These are phyloP conservation scores for Basidioascus undulatus DNA, from an alignment of 768 basidiomycete species.

Conservation along the genomic window DNA sequence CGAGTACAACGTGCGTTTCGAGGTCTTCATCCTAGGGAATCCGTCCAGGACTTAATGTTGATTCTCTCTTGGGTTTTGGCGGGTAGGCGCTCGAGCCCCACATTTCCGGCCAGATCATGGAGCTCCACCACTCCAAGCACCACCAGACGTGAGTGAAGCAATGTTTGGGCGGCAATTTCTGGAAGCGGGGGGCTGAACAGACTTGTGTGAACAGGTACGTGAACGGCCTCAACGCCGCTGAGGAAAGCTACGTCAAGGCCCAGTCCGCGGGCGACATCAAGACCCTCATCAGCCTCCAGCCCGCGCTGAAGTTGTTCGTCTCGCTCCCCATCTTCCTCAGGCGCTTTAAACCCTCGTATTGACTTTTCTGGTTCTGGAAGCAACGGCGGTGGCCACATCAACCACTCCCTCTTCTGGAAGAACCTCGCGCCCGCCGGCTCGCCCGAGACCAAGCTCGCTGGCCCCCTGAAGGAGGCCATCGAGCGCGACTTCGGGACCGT, in stretches of 20 bases:
- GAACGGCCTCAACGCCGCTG: constrained; percentile 77
- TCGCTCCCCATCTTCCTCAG: neutral
- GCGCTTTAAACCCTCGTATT: too few relatives aligned
- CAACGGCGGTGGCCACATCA: constrained; percentile 89
- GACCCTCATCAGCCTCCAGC: constrained; percentile 59
- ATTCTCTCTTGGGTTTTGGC: neutral
- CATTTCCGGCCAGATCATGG: constrained; percentile 83
- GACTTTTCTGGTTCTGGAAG: too few relatives aligned
- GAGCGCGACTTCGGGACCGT: constrained; percentile 64
- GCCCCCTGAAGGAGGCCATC: constrained; percentile 44
- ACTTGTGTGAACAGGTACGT: constrained; percentile 51
- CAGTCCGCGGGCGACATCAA: constrained; percentile 30
- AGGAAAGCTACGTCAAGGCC: constrained; percentile 45
- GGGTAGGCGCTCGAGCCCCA: constrained; percentile 65
- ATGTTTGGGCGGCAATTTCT: too few relatives aligned
- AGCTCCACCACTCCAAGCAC: constrained; percentile 63
- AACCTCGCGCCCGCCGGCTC: constrained; percentile 67
- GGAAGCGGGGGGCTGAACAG: too few relatives aligned
- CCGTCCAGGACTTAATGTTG: neutral
- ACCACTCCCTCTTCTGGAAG: constrained; percentile 93
- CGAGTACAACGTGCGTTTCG: constrained; percentile 40
- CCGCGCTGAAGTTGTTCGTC: constrained; percentile 69
- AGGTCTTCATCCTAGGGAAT: neutral
- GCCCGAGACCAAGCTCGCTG: constrained; percentile 16
- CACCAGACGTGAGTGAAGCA: constrained; percentile 23